These are phyloP conservation scores for Colletotrichum agaves DNA, from an alignment of 2,329 filamentous ascomycete genomes.

Conservation along the genomic window DNA sequence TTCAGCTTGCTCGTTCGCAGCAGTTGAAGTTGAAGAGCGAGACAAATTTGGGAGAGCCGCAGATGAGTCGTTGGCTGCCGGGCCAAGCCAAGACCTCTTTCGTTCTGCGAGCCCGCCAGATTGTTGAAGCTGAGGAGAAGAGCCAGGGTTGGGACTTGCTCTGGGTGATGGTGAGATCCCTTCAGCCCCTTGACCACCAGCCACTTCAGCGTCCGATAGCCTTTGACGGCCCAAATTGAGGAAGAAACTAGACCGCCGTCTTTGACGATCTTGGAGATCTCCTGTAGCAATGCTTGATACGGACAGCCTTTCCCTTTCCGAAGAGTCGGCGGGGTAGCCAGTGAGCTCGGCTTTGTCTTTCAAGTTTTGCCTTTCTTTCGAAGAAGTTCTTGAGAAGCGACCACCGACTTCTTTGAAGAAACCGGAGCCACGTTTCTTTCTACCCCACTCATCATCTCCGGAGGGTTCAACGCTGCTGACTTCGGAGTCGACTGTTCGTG, in stretches of 20 bases:
- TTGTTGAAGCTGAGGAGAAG: conserved; percentile 37
- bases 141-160: conserved; percentile 37
- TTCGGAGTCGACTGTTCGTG: conserved; percentile 53
- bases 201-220: conserved; percentile 40
- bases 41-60: conserved; percentile 37
- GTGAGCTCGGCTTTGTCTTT: conserved; percentile 37
- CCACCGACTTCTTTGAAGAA: conserved; percentile 65
- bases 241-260: conserved; percentile 53
- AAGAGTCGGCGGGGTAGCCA: conserved; percentile 14
- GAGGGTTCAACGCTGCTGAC: conserved; percentile 50
- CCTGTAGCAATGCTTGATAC: conserved; percentile 54
- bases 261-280: conserved; percentile 51
- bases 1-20: conserved; percentile 34
- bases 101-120: conserved; percentile 45
- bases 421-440: conserved; percentile 52
- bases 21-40: conserved; percentile 43
- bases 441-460: conserved; percentile 49
- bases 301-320: conserved; percentile 52
- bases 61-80: conserved; percentile 36
- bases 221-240: conserved; percentile 42
- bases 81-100: conserved; percentile 53
- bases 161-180: conserved; percentile 25
- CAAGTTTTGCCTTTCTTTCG: conserved; percentile 46
- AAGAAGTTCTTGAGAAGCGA: conserved; percentile 50
- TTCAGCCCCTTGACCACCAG: conserved; percentile 40